Base-by-base conservation (phyloP, 768 basidiomycete genomes). In the Porpolomopsis calyptriformis region DNA sequence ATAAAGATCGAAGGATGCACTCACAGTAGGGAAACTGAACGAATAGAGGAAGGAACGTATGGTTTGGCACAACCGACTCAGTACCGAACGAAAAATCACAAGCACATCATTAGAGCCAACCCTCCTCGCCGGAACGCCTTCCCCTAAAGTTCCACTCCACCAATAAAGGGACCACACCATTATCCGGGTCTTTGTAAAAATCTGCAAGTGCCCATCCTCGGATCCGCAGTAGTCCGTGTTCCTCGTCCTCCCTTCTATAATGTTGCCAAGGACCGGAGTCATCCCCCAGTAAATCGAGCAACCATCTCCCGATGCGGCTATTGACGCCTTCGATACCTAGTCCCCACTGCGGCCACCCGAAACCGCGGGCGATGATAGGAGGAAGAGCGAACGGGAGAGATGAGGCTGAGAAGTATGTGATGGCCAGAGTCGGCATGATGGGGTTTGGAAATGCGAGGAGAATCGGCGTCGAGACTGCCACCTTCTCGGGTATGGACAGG, bases 251-350 rank as follows among this genome's bases (percentile, higher is more conserved):
- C n/a, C 33, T 18, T 47, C 24, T 31, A 31, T 31, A n/a, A n/a
- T n/a, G n/a, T n/a, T 14, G 29, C 14, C 29, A 31, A 23, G 35
- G 24, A 16, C 43, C 35, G 2, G 40, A 14, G 31, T 25, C 27
- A 31, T 49, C 59, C 9, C 61, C 57, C 41, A 90, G 61, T 49
- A 66, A 62, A 31, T 76, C 71, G 36, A 90, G 57, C 16, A 91
- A 58, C 84, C 88, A 94, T 45, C 64, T 65, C 2, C 74, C 80
- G 2, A 89, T 64, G n/a, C 81, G 71, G 19, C 69, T 70, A 56
- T 97, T 97, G 33, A 92, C 80, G 2, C 92, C 92, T 57, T 87
- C 80, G n/a, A 91, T 68, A 4, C 91, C 91, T 5, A 91, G 55
- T 2, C 82, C 81, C 63, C 73, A 67, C 29, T 70, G 65, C 0